A percentile compares a stretch with the other conserved stretches of the same genome.
Evolutionary conservation across 2,329 filamentous ascomycete species (phyloP).

Genomic region (Chaetothyriales sp.): DNA sequence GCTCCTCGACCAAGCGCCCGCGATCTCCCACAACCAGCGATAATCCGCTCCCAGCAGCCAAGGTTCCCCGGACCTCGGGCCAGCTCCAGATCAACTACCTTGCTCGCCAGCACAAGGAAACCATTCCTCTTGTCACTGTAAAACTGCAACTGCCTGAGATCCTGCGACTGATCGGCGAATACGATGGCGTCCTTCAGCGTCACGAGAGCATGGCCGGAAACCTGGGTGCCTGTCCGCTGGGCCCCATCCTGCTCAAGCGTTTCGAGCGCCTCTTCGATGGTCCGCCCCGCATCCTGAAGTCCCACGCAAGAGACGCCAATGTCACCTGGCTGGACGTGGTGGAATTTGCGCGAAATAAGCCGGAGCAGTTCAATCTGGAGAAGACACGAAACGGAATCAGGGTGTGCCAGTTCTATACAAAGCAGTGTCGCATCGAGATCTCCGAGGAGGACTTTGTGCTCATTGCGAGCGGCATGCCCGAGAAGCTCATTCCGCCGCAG

Average conservation of each 20-base stretch:
- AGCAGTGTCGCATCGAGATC: constrained; percentile 69
- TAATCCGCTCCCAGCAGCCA: constrained; percentile 24
- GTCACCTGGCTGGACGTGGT: constrained; percentile 78
- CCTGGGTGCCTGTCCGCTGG: constrained; percentile 66
- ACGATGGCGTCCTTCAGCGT: constrained; percentile 70
- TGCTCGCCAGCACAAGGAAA: constrained; percentile 45
- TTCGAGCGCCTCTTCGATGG: constrained; percentile 79
- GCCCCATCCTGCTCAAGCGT: constrained; percentile 67
- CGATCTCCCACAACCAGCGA: constrained; percentile 29
- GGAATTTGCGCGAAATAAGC: constrained; percentile 65
- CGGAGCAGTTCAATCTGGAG: constrained; percentile 59
- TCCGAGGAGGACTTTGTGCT: constrained; percentile 75
- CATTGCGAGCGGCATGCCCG: constrained; percentile 66
- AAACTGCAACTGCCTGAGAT: constrained; percentile 61
- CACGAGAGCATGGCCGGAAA: constrained; percentile 79
- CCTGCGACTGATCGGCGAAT: constrained; percentile 57
- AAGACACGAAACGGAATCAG: constrained; percentile 53
- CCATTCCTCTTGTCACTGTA: constrained; percentile 46
- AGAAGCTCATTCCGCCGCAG: constrained; percentile 65
- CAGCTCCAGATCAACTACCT: constrained; percentile 56
- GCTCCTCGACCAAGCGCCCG: constrained; percentile 30
- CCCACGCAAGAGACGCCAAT: constrained; percentile 44
- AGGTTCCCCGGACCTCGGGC: constrained; percentile 40
- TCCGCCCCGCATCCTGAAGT: constrained; percentile 52
- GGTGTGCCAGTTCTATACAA: constrained; percentile 68